Percentiles rank a stretch among this genome's conserved stretches.
phyloP scores from a whole-genome alignment of 2,329 filamentous ascomycete species.

The Sclerotinia trifoliorum region DNA sequence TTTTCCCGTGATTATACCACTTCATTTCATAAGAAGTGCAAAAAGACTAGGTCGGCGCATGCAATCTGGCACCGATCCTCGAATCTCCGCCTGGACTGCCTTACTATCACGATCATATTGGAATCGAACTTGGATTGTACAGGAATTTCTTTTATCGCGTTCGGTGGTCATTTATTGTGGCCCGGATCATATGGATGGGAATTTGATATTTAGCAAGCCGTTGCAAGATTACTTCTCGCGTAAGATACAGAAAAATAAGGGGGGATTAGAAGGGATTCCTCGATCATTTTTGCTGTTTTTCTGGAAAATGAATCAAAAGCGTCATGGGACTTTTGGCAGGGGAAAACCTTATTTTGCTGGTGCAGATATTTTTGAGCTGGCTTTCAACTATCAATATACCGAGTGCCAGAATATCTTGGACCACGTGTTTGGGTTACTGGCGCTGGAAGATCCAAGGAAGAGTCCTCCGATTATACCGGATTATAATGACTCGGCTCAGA shows the following conservation, averaged over 20 bases:
- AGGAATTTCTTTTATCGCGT: slow-evolving; percentile 20
- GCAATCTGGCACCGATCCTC: neutral
- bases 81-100: slow-evolving; percentile 17
- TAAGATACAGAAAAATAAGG: slow-evolving; percentile 17
- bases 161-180: slow-evolving; percentile 13
- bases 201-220: slow-evolving; percentile 7
- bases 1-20: neutral
- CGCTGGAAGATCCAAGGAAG: slow-evolving; percentile 13
- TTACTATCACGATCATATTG: slow-evolving; percentile 20
- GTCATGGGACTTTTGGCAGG: slow-evolving; percentile 4
- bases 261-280: slow-evolving; percentile 12
- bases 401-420: slow-evolving; percentile 16
- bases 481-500: slow-evolving; percentile 5
- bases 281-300: slow-evolving; percentile 7
- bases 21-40: neutral
- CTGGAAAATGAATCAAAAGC: slow-evolving; percentile 16
- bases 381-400: slow-evolving; percentile 17
- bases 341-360: neutral
- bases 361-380: slow-evolving; percentile 4
- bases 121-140: slow-evolving; percentile 22
- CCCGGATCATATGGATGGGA: slow-evolving; percentile 6
- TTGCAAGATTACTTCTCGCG: slow-evolving; percentile 7
- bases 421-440: slow-evolving; percentile 13
- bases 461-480: slow-evolving; percentile 14
- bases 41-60: neutral